A percentile compares a stretch with the other conserved stretches of the same genome.
Conservation (phyloP, 2,329 filamentous ascomycete species). For the Claviceps fusiformis region DNA sequence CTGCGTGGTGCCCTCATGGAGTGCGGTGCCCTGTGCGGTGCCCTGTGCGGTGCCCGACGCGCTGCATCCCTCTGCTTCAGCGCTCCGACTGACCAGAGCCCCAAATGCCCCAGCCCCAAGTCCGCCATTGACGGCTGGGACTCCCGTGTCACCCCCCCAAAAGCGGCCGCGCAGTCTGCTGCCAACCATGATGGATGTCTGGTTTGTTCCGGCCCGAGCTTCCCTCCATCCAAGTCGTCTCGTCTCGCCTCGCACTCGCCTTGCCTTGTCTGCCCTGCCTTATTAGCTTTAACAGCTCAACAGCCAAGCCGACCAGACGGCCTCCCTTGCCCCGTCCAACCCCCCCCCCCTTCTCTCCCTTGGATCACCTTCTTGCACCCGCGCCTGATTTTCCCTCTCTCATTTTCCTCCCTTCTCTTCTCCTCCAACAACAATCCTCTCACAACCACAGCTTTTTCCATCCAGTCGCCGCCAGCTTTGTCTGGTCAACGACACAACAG, state of each 20-base stretch:
- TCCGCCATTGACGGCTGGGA: too few relatives aligned
- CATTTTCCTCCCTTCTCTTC: background rate
- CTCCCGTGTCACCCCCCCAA: too few relatives aligned
- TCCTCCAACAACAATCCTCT: constrained; percentile 3
- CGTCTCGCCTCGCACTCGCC: too few relatives aligned
- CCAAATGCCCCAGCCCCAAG: too few relatives aligned
- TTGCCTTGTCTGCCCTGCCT: too few relatives aligned
- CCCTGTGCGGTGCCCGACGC: too few relatives aligned
- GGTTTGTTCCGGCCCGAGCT: background rate
- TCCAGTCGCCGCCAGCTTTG: constrained; percentile 2
- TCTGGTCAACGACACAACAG: constrained; percentile 2
- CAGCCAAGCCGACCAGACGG: background rate
- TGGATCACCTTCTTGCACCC: background rate
- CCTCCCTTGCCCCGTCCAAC: background rate
- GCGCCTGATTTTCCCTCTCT: constrained; percentile 3
- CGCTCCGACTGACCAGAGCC: too few relatives aligned
- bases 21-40: too few relatives aligned
- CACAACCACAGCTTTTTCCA: constrained; percentile 3
- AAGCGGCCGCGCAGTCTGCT: too few relatives aligned
- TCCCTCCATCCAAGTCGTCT: background rate
- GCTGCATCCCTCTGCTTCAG: too few relatives aligned
- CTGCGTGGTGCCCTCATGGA: too few relatives aligned
- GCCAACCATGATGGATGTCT: too few relatives aligned
- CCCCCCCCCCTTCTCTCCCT: background rate
- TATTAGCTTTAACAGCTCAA: background rate